Evolutionary conservation across 148 eudicot genomes (phyloP).

Genomic region (Camellia lanceoleosa): DNA sequence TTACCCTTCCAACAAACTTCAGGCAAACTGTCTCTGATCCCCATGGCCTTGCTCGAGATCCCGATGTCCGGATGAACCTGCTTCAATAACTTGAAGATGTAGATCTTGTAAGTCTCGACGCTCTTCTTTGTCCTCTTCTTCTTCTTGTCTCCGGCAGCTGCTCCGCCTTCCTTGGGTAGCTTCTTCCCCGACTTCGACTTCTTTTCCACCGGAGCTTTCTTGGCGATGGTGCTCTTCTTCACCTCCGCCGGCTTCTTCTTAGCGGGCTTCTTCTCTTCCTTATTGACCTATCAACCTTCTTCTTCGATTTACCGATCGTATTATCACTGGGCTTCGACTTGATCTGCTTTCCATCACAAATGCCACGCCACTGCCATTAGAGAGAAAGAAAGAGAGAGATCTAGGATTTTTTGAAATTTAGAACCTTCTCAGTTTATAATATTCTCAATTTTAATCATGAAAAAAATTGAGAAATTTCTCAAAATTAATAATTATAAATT

Average conservation of each 20-base stretch:
- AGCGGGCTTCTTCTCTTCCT: slow-evolving; percentile 15
- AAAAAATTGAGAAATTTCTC: no score
- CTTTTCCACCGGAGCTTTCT: slow-evolving; percentile 24
- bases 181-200: slow-evolving; percentile 57
- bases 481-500: no score
- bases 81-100: slow-evolving; percentile 60
- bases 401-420: no score
- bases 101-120: slow-evolving; percentile 64
- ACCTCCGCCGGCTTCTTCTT: slow-evolving; percentile 22
- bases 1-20: no score
- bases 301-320: no score
- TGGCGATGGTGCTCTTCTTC: slow-evolving; percentile 28
- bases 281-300: no score
- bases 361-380: no score
- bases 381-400: no score
- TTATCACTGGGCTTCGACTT: no score
- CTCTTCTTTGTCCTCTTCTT: slow-evolving; percentile 59
- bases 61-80: slow-evolving; percentile 66
- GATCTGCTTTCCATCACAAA: no score
- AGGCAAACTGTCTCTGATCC: slow-evolving; percentile 21
- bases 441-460: no score
- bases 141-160: slow-evolving; percentile 49
- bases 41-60: slow-evolving; percentile 62
- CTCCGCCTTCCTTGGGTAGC: slow-evolving; percentile 48
- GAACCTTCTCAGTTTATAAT: no score